Percentiles rank a stretch among this genome's conserved stretches.
phyloP scores from a whole-genome alignment of 257 asterid species.

The Pogostemon cablin region DNA sequence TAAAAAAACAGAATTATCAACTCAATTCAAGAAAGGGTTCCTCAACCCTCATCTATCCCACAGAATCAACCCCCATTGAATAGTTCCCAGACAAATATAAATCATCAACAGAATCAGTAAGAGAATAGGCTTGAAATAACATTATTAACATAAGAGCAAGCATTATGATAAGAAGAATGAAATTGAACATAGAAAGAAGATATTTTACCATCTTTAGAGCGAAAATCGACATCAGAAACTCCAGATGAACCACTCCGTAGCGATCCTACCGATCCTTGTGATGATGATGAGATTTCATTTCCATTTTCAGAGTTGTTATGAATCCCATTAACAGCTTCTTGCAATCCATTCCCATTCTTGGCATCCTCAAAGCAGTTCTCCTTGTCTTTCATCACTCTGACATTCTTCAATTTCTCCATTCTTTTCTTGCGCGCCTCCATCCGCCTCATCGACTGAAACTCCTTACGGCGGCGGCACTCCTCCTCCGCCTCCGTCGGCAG shows the following conservation, averaged over 20 bases:
- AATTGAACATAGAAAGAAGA: not conserved
- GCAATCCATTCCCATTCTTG: conserved; percentile 24
- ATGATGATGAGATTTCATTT: conserved; percentile 38
- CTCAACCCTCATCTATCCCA: not conserved
- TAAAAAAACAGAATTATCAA: too few relatives aligned
- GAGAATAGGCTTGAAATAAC: not conserved
- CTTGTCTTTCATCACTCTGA: conserved; percentile 44
- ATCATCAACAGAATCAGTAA: not conserved
- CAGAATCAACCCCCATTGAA: not conserved
- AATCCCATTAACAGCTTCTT: conserved; percentile 16
- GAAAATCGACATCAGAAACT: conserved; percentile 49
- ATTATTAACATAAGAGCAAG: too few relatives aligned
- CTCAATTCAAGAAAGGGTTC: too few relatives aligned
- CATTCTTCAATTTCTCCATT: conserved; percentile 61
- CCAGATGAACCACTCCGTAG: conserved; percentile 59
- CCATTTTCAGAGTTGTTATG: conserved; percentile 30
- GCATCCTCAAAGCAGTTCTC: conserved; percentile 38
- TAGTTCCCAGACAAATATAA: not conserved
- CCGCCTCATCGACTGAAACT: conserved; percentile 60
- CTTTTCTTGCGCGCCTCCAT: conserved; percentile 75
- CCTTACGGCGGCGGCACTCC: conserved; percentile 72
- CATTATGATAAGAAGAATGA: conserved; percentile 1
- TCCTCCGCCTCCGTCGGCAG: conserved; percentile 58
- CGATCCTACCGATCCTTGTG: conserved; percentile 54
- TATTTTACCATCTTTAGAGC: conserved; percentile 51